Evolutionary conservation across 345 rosid species (phyloP).

Genomic region (Laguncularia racemosa): DNA sequence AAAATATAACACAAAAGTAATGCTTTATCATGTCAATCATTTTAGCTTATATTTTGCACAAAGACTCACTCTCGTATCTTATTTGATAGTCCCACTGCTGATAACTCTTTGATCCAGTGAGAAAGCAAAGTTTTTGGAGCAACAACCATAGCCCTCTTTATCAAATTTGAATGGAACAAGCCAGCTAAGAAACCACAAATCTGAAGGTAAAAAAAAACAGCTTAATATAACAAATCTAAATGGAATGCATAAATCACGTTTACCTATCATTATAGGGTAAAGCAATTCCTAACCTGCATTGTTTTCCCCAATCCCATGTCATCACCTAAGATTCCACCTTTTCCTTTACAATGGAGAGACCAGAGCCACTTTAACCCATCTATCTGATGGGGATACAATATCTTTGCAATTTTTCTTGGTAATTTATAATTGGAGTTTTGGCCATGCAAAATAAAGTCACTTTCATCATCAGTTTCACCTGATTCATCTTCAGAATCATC

Average conservation of each 20-base stretch:
- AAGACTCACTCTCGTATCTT: slow-evolving; percentile 80
- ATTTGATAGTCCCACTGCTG: slow-evolving; percentile 72
- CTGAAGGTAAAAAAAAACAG: slow-evolving; percentile 26
- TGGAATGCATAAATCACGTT: neutral
- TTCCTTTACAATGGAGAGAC: slow-evolving; percentile 81
- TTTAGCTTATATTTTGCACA: slow-evolving; percentile 3
- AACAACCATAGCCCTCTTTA: slow-evolving; percentile 74
- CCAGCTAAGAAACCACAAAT: slow-evolving; percentile 93
- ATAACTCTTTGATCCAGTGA: slow-evolving; percentile 95
- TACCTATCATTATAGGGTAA: neutral
- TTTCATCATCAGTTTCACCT: slow-evolving; percentile 29
- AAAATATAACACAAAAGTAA: neutral
- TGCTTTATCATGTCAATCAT: neutral
- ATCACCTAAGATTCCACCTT: slow-evolving; percentile 97
- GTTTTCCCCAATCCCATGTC: slow-evolving; percentile 99
- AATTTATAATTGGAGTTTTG: slow-evolving; percentile 41
- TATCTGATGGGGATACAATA: slow-evolving; percentile 77
- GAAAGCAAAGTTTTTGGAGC: slow-evolving; percentile 91
- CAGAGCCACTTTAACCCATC: slow-evolving; percentile 95
- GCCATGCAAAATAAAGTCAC: slow-evolving; percentile 43
- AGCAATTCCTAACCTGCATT: slow-evolving; percentile 69
- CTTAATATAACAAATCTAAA: neutral
- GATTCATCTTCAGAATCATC: slow-evolving; percentile 31
- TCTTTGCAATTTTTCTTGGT: slow-evolving; percentile 48
- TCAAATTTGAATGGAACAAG: slow-evolving; percentile 69